Conservation (phyloP, 2,329 filamentous ascomycete species). For the Coniochaeta sp. region DNA sequence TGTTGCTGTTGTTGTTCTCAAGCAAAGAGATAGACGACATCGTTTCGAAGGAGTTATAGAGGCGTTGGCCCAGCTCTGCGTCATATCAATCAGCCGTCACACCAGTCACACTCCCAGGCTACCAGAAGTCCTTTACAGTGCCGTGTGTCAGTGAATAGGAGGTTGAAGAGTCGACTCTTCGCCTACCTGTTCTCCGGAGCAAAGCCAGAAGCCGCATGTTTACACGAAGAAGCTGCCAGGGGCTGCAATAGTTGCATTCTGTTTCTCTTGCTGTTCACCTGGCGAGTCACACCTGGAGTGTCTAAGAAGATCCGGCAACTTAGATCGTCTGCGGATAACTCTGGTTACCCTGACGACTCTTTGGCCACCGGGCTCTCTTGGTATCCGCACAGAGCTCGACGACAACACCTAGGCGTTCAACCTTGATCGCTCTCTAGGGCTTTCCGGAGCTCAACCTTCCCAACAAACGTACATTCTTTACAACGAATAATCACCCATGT, state of each 20-base stretch:
- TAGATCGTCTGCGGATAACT: not conserved
- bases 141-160: conserved; percentile 21
- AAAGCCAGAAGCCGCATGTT: conserved; percentile 30
- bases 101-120: conserved; percentile 8
- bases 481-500: conserved; percentile 28
- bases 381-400: not conserved
- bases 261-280: conserved; percentile 23
- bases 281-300: conserved; percentile 9
- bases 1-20: too few relatives aligned
- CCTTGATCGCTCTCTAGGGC: not conserved
- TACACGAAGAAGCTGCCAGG: conserved; percentile 27
- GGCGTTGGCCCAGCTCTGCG: not conserved
- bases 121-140: conserved; percentile 17
- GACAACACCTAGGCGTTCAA: not conserved
- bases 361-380: not conserved
- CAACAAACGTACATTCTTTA: conserved; percentile 14
- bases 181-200: conserved; percentile 32
- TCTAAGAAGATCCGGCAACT: not conserved
- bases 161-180: conserved; percentile 42
- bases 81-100: conserved; percentile 4
- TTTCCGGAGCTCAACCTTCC: conserved; percentile 8
- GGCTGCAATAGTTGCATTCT: conserved; percentile 26
- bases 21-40: not conserved
- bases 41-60: not conserved
- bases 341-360: not conserved